Base-by-base conservation (phyloP, 306 rosid species). In the Vigna mungo region DNA sequence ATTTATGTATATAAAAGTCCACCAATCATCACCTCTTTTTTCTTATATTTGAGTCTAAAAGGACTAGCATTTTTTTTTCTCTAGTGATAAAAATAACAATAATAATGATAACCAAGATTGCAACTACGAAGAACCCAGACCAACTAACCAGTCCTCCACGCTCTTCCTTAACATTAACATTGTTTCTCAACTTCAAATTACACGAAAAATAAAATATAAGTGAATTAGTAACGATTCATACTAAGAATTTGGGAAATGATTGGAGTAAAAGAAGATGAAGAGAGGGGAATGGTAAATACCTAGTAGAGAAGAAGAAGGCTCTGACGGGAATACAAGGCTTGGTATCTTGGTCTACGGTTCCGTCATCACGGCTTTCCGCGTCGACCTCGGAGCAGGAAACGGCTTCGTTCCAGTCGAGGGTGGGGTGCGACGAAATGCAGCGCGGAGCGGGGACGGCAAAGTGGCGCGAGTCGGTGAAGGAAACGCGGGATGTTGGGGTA, bases 301-400 rank as follows among this genome's bases (percentile, higher is more conserved):
- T 96, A 3, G 98, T 96, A 5, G 99, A 91, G 88, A 91, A 81
- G 77, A 96, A 91, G 76, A 77, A 92, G 49, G 99, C 99, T 78
- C 93, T 79, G 46, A 96, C 99, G 25, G 94, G 98, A 83, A 96
- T 92, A 7, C 78, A 75, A 67, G 87, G 88, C 48, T 81, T 84
- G 14, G 86, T 0, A 67, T 86, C 90, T 11, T 85, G 88, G 46
- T 87, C 87, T 9, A 89, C 71, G 13, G 59, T 62, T 67, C 77
- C 87, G 37, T 53, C 76, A 47, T 49, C 78, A 58, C 32, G 1
- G 8, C 81, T 88, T 4, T 87, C 82, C 9, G 75, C 86, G 6
- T 69, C 44, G 16, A 87, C 87, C 84, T 90, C 97, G 30, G 92
- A 85, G 81, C 93, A 87, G 14, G 89, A 84, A 20, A 89, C 86